Evolutionary conservation across 257 asterid species (phyloP), one percentile per base, ranked within the genome.

Genomic region (Verbena officinalis): DNA sequence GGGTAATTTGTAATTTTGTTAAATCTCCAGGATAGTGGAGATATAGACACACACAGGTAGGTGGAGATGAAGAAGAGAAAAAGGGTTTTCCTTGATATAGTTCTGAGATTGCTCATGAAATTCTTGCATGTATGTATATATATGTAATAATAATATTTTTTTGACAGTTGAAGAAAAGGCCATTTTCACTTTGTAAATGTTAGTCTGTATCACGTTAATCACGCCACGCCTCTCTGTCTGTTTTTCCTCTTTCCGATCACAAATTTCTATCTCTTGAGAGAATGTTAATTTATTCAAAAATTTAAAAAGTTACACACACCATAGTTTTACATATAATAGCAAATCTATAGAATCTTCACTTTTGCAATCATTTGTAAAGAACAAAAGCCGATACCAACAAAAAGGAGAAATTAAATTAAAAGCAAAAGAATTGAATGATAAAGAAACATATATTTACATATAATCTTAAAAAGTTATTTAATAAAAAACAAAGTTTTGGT

Each of bases 121-220:
- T 78, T 78, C 84, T 67, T 34, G 87, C 80, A 59, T 34, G 86
- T 76, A 59, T 40, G 36, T 44, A 23, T 52, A 31, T 27, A 31
- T 17, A 27, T 36, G 40, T 3, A 51, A 77, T n/a, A n/a, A n/a
- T n/a, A n/a, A n/a, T n/a, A n/a, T n/a, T 65, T 5, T 11, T 17
- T 63, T 64, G 74, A 72, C 78, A 71, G 77, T 65, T 75, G 75
- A 72, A 58, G 55, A 64, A 34, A n/a, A 20, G 20, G 39, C 34
- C 16, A 38, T 50, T 45, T 62, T 60, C 16, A 38, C 40, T 34
- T 62, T 60, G 15, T 42, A 45, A 57, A 45, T 27, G 39, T 58
- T 34, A 44, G 55, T 63, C 33, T 31, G 36, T 52, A 40, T 80
- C 86, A 81, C 84, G 78, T 66, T 75, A 69, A 50, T 72, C 84